A percentile compares a stretch with the other conserved stretches of the same genome.
These are phyloP conservation scores for Aspergillus carlsbadensis DNA, from an alignment of 495 filamentous ascomycete species.

Conservation along the genomic window DNA sequence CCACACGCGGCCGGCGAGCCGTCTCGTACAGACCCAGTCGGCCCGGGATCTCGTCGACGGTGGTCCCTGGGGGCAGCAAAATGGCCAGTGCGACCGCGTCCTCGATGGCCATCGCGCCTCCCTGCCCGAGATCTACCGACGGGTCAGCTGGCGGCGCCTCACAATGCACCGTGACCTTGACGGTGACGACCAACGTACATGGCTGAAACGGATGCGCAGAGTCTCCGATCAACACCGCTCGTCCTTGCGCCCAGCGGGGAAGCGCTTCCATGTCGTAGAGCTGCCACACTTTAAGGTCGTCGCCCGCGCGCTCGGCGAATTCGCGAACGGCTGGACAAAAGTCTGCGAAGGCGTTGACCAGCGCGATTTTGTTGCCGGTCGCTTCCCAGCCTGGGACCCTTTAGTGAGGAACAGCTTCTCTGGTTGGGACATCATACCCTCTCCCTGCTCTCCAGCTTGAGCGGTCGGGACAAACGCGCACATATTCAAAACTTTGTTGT, in stretches of 20 bases:
- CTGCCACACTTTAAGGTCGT: conserved; percentile 54
- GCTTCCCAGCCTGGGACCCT: conserved; percentile 41
- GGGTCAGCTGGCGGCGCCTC: too few species aligned
- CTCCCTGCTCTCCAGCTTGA: conserved; percentile 12
- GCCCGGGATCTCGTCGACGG: conserved; percentile 36
- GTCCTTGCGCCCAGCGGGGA: conserved; percentile 46
- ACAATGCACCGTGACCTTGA: too few species aligned
- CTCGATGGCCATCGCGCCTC: conserved; percentile 57
- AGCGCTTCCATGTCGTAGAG: conserved; percentile 58
- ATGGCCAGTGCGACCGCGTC: conserved; percentile 56
- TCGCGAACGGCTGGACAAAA: conserved; percentile 44
- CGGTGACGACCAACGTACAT: conserved; percentile 18
- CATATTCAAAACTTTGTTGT: conserved; percentile 27
- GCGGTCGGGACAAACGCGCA: conserved; percentile 27
- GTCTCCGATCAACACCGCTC: conserved; percentile 56
- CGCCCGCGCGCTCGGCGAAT: conserved; percentile 41
- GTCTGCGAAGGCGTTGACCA: conserved; percentile 44
- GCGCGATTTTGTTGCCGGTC: conserved; percentile 33
- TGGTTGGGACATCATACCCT: conserved; percentile 12
- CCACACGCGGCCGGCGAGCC: conserved; percentile 33
- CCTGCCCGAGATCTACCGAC: conserved; percentile 48
- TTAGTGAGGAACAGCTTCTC: neutral
- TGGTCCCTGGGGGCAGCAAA: conserved; percentile 47
- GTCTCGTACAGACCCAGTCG: conserved; percentile 55
- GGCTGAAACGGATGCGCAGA: conserved; percentile 61